A percentile compares a stretch with the other conserved stretches of the same genome.
phyloP scores from a whole-genome alignment of 2,329 filamentous ascomycete genomes.

The Apiospora rasikravindrae region DNA sequence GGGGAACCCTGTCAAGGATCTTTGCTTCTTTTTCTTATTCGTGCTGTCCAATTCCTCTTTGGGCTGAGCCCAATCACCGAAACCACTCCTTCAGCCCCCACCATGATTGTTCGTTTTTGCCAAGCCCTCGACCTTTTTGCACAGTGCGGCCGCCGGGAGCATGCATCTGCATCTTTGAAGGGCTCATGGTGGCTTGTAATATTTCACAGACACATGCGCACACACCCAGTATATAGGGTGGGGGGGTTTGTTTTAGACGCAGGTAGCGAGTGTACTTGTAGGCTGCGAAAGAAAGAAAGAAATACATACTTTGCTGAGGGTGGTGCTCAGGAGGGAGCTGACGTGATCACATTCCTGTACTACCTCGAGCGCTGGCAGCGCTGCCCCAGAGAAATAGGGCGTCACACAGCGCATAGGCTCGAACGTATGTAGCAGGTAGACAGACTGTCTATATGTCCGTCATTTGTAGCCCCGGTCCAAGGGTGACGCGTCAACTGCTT shows the following conservation, averaged over 20 bases:
- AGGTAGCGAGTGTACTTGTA: neutral
- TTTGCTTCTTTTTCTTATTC: conserved; percentile 2
- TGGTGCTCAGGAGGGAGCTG: neutral
- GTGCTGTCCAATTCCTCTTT: conserved; percentile 5
- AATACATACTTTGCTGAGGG: neutral
- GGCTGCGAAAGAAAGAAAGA: neutral
- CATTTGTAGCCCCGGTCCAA: neutral
- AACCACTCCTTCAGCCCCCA: neutral
- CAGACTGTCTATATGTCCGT: neutral
- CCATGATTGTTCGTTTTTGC: conserved; percentile 5
- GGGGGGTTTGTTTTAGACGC: neutral
- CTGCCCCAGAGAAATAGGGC: neutral
- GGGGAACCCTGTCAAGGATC: conserved; percentile 3
- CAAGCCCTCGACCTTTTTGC: neutral
- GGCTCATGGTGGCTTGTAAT: conserved; percentile 1
- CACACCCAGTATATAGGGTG: neutral
- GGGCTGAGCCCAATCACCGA: neutral
- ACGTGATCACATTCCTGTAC: conserved; percentile 13
- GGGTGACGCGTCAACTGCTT: conserved; percentile 16
- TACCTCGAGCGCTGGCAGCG: neutral
- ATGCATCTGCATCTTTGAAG: neutral
- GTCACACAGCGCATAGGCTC: neutral
- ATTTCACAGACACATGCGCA: neutral
- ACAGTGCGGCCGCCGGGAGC: neutral
- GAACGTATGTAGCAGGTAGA: neutral